Base-by-base conservation (phyloP, 805 yeast genomes). In the Yarrowia divulgata region DNA sequence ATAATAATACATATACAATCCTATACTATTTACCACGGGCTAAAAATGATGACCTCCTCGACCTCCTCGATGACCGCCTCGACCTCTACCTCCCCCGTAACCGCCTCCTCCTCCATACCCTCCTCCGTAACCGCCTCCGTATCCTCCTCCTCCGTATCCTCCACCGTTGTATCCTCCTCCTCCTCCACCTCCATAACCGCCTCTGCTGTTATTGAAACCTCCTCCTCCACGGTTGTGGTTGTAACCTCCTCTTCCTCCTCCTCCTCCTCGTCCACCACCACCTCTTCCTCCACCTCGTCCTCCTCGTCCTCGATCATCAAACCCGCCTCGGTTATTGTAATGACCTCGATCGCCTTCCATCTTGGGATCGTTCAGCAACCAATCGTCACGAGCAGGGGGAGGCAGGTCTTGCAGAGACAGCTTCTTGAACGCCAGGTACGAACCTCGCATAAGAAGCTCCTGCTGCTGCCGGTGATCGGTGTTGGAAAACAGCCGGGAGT, bases 401-500 rank as follows among this genome's bases (percentile, higher is more conserved):
- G 48, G 43, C 39, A 37, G 68, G n/a, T 63, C 57, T 23, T 48
- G 12, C 1, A 32, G 48, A 66, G 70, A 69, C 54, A 71, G 40
- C 46, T 64, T 58, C 34, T 70, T 58, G 35, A 70, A 66, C 48
- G 66, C 57, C 18, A 71, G 62, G 42, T 71, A 67, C 48, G 67
- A 43, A 55, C 70, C 72, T 5, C 57, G 70, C 69, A 49, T 75
- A 70, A 50, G 23, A 2, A 52, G 10, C 62, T 42, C 50, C 12
- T 18, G 19, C 62, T 63, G 68, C 35, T 63, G 43, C 2, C 71
- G 43, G 18, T 69, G 35, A 29, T 69, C 66, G 34, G 39, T 34
- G 37, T 71, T 73, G 32, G 77, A 72, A 19, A 73, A 69, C 58
- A 73, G 74, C 1, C 76, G 73, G 6, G 77, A 67, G 34, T 74